phyloP scores from a whole-genome alignment of 257 asterid species.

The Marsdenia floribunda region DNA sequence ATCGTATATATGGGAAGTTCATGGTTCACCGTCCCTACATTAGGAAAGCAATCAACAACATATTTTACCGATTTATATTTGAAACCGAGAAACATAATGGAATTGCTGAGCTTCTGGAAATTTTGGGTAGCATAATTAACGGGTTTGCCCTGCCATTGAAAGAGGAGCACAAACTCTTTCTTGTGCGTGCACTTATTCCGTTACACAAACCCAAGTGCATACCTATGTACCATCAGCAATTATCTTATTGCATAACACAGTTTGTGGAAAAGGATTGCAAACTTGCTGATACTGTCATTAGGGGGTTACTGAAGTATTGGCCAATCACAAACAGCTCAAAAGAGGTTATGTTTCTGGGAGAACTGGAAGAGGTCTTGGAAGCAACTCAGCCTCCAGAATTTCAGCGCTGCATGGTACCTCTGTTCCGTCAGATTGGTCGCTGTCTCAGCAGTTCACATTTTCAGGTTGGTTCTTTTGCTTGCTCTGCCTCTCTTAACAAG shows the following conservation, averaged over 20 bases:
- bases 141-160: constrained; percentile 85
- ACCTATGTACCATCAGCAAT: constrained; percentile 44
- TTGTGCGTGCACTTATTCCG: constrained; percentile 81
- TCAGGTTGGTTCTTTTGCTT: constrained; percentile 29
- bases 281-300: constrained; percentile 41
- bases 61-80: constrained; percentile 71
- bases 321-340: constrained; percentile 44
- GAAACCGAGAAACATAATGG: constrained; percentile 93
- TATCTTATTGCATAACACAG: constrained; percentile 44
- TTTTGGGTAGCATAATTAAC: constrained; percentile 88
- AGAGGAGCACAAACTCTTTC: constrained; percentile 92
- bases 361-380: constrained; percentile 42
- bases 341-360: constrained; percentile 43
- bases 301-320: constrained; percentile 45
- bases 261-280: constrained; percentile 46
- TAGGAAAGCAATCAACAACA: constrained; percentile 71
- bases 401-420: constrained; percentile 44
- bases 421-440: constrained; percentile 36
- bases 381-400: constrained; percentile 44
- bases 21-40: constrained; percentile 97
- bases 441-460: constrained; percentile 44
- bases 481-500: background rate
- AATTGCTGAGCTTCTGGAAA: constrained; percentile 79
- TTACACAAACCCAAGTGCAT: constrained; percentile 56
- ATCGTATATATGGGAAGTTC: constrained; percentile 89